phyloP scores from a whole-genome alignment of 2,329 filamentous ascomycete genomes.

The Xylariaceae sp. region DNA sequence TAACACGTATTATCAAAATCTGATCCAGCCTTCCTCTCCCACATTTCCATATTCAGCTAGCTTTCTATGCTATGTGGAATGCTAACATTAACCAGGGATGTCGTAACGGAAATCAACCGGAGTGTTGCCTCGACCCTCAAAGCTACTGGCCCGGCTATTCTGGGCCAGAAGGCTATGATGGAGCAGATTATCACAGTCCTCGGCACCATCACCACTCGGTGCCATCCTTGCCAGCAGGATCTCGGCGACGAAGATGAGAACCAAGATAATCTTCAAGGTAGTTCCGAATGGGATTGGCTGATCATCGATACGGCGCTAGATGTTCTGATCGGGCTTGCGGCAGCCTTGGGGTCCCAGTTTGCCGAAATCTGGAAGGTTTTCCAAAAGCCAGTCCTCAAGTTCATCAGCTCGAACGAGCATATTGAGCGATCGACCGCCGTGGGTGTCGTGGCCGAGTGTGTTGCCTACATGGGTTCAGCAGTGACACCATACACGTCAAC shows the following conservation, averaged over 20 bases:
- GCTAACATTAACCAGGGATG: slow-evolving; percentile 63
- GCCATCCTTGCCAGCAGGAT: slow-evolving; percentile 92
- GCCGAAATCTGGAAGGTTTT: slow-evolving; percentile 94
- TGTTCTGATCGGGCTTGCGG: slow-evolving; percentile 83
- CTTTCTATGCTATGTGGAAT: background rate
- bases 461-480: slow-evolving; percentile 81
- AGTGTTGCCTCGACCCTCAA: slow-evolving; percentile 91
- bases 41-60: background rate
- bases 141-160: slow-evolving; percentile 84
- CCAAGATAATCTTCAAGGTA: slow-evolving; percentile 73
- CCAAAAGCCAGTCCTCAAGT: slow-evolving; percentile 88
- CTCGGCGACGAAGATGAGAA: slow-evolving; percentile 82
- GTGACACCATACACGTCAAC: slow-evolving; percentile 81
- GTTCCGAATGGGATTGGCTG: slow-evolving; percentile 97
- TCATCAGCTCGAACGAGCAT: slow-evolving; percentile 82
- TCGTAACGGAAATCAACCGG: slow-evolving; percentile 94
- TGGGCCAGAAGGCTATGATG: slow-evolving; percentile 75
- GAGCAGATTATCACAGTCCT: slow-evolving; percentile 79
- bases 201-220: slow-evolving; percentile 81
- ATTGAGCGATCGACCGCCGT: slow-evolving; percentile 90
- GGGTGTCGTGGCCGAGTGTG: slow-evolving; percentile 89
- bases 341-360: slow-evolving; percentile 81
- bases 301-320: slow-evolving; percentile 94
- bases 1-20: slow-evolving; percentile 72
- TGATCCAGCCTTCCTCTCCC: slow-evolving; percentile 40